Percentiles rank a stretch among this genome's conserved stretches.
Evolutionary conservation across 371 early-diverging fungal genomes (phyloP).

Genomic region (Haplosporangium sp.): DNA sequence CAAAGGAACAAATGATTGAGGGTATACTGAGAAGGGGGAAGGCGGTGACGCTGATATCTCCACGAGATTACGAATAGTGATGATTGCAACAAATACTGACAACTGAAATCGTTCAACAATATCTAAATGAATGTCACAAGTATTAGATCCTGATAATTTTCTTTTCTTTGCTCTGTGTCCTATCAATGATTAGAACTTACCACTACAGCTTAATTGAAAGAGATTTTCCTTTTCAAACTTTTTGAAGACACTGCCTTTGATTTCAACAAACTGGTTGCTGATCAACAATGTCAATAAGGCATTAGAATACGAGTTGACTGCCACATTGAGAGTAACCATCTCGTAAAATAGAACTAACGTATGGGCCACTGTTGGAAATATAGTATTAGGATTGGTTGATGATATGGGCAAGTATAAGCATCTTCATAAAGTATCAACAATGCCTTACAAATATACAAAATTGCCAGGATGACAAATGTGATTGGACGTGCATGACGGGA

Average conservation of each 20-base stretch:
- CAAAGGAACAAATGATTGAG: conserved; percentile 71
- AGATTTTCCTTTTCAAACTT: conserved; percentile 95
- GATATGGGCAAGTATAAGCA: neutral
- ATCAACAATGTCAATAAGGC: conserved; percentile 92
- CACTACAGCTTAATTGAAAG: conserved; percentile 93
- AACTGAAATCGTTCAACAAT: conserved; percentile 97
- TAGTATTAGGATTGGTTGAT: neutral
- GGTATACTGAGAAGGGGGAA: conserved; percentile 69
- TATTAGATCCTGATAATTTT: neutral
- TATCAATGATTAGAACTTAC: conserved; percentile 51
- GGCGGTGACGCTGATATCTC: conserved; percentile 84
- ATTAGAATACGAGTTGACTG: conserved; percentile 95
- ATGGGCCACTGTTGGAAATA: conserved; percentile 71
- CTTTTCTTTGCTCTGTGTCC: too few species aligned
- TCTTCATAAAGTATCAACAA: neutral
- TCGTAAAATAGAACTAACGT: conserved; percentile 94
- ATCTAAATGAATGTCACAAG: conserved; percentile 62
- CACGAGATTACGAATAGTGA: conserved; percentile 88
- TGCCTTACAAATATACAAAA: conserved; percentile 79
- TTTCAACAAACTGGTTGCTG: conserved; percentile 98
- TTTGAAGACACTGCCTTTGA: conserved; percentile 97
- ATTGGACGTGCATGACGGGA: conserved; percentile 66
- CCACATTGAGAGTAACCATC: conserved; percentile 95
- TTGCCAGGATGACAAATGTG: conserved; percentile 77
- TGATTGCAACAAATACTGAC: conserved; percentile 85